Base-by-base conservation (phyloP, 2,329 filamentous ascomycete species). In the Arthrobotrys sinensis region DNA sequence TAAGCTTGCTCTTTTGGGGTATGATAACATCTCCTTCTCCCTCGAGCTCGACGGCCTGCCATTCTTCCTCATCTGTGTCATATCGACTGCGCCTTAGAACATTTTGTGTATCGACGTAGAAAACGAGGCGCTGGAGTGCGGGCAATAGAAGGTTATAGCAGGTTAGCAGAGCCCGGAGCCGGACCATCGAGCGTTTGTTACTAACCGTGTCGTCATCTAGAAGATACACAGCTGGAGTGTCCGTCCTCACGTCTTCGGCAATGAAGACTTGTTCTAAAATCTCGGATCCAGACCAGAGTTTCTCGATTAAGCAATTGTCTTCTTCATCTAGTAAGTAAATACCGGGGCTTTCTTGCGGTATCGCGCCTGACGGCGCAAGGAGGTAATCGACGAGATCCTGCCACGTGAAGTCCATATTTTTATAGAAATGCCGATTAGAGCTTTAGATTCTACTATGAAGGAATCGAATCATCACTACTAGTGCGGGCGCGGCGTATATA, bases 271-370 rank as follows among this genome's bases (percentile, higher is more conserved):
- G 36, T 28, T 46, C 38, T 34, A 38, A 19, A 57, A 36, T 38
- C n/a, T 57, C 50, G 38, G 50, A 57, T 55, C 65, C 50, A 24
- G 21, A 45, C 50, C 65, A 57, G 7, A 57, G 50, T 57, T 57
- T 68, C 50, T 68, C 65, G 7, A 57, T 68, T 24, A 68, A 57
- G 50, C 28, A 32, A 48, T 68, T 57, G 19, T 68, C 65, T 57
- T 68, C 65, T 48, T 68, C 65, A 46, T 36, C 57, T 12, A 68
- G 50, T 46, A 68, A 57, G 50, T 68, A 57, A 36, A 68, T 46
- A 46, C 65, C 50, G 21, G 36, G 4, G 2, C 2, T 7, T 12
- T 68, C 65, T 36, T 68, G 5, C 4, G 65, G 36, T 34, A 68
- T 57, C 14, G 65, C 65, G 4, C 65, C 65, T 34, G 65, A 57